Conservation (phyloP, 2,329 filamentous ascomycete genomes). For the Trichoderma sp. region DNA sequence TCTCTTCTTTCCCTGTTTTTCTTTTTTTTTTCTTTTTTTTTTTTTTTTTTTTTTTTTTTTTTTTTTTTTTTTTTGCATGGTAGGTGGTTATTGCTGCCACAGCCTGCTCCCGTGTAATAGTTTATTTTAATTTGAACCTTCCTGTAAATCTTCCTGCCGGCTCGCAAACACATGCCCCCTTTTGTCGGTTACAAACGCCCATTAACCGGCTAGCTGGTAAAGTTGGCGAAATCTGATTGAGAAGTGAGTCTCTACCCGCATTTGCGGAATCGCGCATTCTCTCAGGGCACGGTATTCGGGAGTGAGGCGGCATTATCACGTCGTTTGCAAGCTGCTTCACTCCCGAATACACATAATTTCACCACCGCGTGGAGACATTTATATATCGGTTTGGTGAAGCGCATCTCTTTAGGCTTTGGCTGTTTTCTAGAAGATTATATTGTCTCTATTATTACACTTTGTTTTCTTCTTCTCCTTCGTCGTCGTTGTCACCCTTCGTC, state of each 20-base stretch:
- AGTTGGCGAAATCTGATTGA: conserved; percentile 7
- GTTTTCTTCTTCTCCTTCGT: background rate
- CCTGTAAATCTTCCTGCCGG: background rate
- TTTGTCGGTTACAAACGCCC: background rate
- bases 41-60: no score
- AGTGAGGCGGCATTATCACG: background rate
- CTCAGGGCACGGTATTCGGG: background rate
- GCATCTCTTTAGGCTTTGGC: background rate
- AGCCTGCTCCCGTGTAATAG: background rate
- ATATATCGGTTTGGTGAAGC: background rate
- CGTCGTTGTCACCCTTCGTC: background rate
- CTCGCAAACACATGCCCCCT: background rate
- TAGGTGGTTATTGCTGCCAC: background rate
- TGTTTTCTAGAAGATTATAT: background rate
- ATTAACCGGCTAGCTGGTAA: background rate
- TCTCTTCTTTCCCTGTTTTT: no score
- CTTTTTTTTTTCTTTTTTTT: no score
- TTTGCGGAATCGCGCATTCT: background rate
- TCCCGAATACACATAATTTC: background rate
- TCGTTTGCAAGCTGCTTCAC: background rate
- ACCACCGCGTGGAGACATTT: background rate
- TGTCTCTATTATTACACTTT: background rate
- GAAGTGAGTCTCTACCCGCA: conserved; percentile 3
- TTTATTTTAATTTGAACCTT: background rate
- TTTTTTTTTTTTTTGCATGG: no score